A percentile compares a stretch with the other conserved stretches of the same genome.
Conservation (phyloP, 2,329 filamentous ascomycete genomes). For the Claviceps spartinae region DNA sequence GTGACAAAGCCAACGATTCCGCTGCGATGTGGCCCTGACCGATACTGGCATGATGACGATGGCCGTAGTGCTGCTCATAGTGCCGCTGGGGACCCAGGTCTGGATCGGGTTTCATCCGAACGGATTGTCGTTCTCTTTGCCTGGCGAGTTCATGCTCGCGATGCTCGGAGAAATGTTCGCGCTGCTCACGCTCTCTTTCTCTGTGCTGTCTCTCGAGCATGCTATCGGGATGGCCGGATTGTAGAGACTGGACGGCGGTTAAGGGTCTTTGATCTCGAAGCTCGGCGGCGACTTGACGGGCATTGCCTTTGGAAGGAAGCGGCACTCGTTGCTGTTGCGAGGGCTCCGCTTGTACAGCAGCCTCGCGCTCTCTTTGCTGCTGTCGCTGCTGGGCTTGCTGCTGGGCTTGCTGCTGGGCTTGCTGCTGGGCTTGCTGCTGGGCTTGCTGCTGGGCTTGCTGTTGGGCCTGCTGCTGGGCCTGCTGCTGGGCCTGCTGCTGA, state of each 20-base stretch:
- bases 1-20: constrained; percentile 27
- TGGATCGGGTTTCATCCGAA: constrained; percentile 36
- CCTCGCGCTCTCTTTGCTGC: constrained; percentile 8
- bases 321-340: constrained; percentile 5
- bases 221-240: constrained; percentile 1
- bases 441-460: constrained; percentile 12
- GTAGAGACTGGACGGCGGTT: constrained; percentile 4
- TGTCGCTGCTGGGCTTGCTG: constrained; percentile 12
- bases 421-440: constrained; percentile 7
- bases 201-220: constrained; percentile 10
- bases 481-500: constrained; percentile 8
- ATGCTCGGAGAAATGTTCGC: constrained; percentile 1
- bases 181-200: constrained; percentile 10
- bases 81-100: constrained; percentile 28
- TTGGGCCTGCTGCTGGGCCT: too few relatives aligned
- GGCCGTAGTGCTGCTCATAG: constrained; percentile 29
- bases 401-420: constrained; percentile 9
- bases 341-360: constrained; percentile 1
- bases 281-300: constrained; percentile 5
- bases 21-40: constrained; percentile 20
- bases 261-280: constrained; percentile 7
- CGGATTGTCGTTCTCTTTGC: constrained; percentile 16
- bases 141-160: constrained; percentile 7
- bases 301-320: constrained; percentile 1
- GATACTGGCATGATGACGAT: constrained; percentile 25